phyloP scores from a whole-genome alignment of 495 filamentous ascomycete genomes.

The Polyplosphaeria fusca region DNA sequence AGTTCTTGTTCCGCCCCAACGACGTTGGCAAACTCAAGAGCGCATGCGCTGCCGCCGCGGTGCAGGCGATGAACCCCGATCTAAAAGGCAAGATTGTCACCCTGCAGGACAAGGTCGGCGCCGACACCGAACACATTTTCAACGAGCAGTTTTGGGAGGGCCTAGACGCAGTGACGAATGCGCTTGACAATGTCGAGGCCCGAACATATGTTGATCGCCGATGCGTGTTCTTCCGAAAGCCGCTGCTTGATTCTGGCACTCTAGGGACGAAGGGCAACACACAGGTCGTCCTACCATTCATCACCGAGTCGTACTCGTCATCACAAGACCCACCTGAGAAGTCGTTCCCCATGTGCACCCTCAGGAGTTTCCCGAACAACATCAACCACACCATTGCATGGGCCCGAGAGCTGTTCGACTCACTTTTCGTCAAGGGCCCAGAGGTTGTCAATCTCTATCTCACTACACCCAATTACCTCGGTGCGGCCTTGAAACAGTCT shows the following conservation, averaged over 20 bases:
- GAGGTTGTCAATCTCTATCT: constrained; percentile 96
- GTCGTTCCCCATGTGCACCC: constrained; percentile 97
- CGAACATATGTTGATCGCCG: constrained; percentile 95
- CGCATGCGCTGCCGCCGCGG: constrained; percentile 85
- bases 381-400: constrained; percentile 99
- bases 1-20: constrained; percentile 91
- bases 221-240: constrained; percentile 98
- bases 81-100: constrained; percentile 78
- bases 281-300: constrained; percentile 83
- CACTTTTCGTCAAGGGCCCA: constrained; percentile 86
- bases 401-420: constrained; percentile 92
- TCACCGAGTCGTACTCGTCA: constrained; percentile 97
- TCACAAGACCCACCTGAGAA: constrained; percentile 98
- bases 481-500: constrained; percentile 83
- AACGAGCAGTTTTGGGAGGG: constrained; percentile 89
- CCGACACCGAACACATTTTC: constrained; percentile 92
- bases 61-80: constrained; percentile 92
- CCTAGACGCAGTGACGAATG: constrained; percentile 94
- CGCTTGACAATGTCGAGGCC: constrained; percentile 96
- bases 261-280: constrained; percentile 98
- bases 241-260: constrained; percentile 92
- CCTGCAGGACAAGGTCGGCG: constrained; percentile 83
- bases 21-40: constrained; percentile 98
- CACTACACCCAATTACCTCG: constrained; percentile 85
- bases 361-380: constrained; percentile 95